These are phyloP conservation scores for Aspergillus panamensis DNA, from an alignment of 495 filamentous ascomycete genomes.

Conservation along the genomic window DNA sequence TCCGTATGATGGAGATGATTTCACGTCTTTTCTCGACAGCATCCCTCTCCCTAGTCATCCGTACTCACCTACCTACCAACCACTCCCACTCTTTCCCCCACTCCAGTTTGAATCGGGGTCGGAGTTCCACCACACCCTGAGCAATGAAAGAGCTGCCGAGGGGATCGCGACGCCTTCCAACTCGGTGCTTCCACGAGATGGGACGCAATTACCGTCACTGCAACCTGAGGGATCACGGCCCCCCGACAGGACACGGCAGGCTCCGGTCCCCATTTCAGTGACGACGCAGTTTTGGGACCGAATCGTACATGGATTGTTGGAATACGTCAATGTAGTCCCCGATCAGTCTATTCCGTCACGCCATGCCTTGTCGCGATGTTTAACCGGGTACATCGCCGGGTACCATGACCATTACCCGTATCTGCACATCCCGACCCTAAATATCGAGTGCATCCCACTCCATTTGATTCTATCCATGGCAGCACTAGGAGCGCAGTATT, in stretches of 20 bases:
- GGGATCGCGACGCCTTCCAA: conserved; percentile 27
- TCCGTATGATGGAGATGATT: conserved; percentile 36
- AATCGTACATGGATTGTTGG: conserved; percentile 23
- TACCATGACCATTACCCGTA: conserved; percentile 69
- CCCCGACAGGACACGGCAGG: conserved; percentile 28
- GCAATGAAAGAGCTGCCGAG: conserved; percentile 19
- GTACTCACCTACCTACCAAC: conserved; percentile 40
- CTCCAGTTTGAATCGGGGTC: conserved; percentile 31
- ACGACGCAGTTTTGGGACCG: conserved; percentile 38
- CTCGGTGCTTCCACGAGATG: conserved; percentile 39
- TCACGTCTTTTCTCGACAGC: conserved; percentile 43
- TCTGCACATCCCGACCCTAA: conserved; percentile 61
- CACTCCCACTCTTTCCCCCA: conserved; percentile 37
- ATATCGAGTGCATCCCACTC: conserved; percentile 49
- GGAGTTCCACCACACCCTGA: conserved; percentile 29
- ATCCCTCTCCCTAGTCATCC: conserved; percentile 40
- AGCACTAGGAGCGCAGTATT: conserved; percentile 63
- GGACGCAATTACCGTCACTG: conserved; percentile 38
- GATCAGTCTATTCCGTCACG: conserved; percentile 46
- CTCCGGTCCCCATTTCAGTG: conserved; percentile 32
- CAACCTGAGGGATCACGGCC: conserved; percentile 37
- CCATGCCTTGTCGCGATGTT: conserved; percentile 60
- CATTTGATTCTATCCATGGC: conserved; percentile 62
- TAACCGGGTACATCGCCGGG: conserved; percentile 64
- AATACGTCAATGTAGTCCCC: conserved; percentile 38